Base-by-base conservation (phyloP, 108 stramenopile species). In the Cyclotella sp. region DNA sequence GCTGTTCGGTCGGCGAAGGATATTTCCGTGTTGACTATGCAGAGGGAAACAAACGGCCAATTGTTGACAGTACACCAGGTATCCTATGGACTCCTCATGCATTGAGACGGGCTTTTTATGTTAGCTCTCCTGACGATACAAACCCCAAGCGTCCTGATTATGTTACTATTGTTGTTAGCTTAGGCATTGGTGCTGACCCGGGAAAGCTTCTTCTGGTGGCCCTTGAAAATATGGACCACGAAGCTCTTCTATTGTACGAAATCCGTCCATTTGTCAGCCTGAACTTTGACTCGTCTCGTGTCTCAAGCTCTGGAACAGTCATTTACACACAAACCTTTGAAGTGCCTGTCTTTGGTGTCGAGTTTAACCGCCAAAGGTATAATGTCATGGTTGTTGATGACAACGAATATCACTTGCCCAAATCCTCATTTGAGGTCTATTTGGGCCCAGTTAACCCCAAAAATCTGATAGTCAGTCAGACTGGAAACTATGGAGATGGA, bases 311-410 rank as follows among this genome's bases (percentile, higher is more conserved):
- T 19, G 67, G 41, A 28, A 15, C 59, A n/a, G 47, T 26, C 6
- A 71, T 75, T 24, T 68, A 81, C 34, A 54, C 81, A 24, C 67
- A 24, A 39, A 61, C 65, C 34, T 82, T 72, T 44, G 43, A 53
- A 52, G 81, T 82, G 14, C 81, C 81, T 9, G 70, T 82, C 9
- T 82, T 82, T 60, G 81, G 75, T 24, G 58, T n/a, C 4, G 75
- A 76, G 53, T 82, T 76, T 49, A n/a, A 75, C 43, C 49, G 58
- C 22, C 81, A 76, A 51, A 47, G 70, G 51, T 82, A 82, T 51
- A 82, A 72, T 59, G 47, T 82, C 14, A 76, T 82, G 13, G 63
- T 75, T 49, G 71, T 70, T 42, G 81, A 82, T 51, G 75, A 76
- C 46, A 82, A 82, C 41, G 69, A 72, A 19, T 74, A 45, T 42